Percentiles rank a stretch among this genome's conserved stretches.
Evolutionary conservation across 495 filamentous ascomycete species (phyloP).

Genomic region (Penicillium salamii): DNA sequence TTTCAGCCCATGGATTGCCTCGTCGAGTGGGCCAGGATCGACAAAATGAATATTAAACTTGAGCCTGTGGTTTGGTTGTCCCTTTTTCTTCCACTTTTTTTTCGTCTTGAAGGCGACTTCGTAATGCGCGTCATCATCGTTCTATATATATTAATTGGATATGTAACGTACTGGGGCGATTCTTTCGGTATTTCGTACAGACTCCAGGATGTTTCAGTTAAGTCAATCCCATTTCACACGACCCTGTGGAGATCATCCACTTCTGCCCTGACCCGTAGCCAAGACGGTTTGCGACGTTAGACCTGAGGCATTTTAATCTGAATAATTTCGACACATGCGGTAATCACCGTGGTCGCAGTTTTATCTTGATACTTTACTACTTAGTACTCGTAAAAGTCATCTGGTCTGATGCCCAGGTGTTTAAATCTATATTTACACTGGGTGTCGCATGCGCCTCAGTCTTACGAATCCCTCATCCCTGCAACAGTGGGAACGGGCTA

Average conservation of each 20-base stretch:
- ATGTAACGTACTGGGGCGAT: background rate
- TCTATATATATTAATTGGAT: slow-evolving; percentile 19
- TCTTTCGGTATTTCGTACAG: no score
- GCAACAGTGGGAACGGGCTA: background rate
- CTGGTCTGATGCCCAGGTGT: no score
- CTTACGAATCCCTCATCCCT: slow-evolving; percentile 1
- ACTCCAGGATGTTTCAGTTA: background rate
- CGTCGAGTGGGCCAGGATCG: slow-evolving; percentile 25
- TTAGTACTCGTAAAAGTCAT: no score
- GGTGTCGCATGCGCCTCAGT: background rate
- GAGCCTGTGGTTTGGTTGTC: background rate
- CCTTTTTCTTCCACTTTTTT: background rate
- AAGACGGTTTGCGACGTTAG: background rate
- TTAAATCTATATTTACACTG: no score
- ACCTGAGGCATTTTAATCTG: background rate
- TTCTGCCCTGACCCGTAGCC: background rate
- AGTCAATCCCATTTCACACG: no score
- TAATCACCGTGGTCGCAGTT: no score
- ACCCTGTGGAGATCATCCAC: slow-evolving; percentile 3
- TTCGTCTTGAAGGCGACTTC: slow-evolving; percentile 15
- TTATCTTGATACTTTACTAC: no score
- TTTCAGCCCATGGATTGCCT: slow-evolving; percentile 14
- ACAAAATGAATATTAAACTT: slow-evolving; percentile 15
- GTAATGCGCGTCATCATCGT: slow-evolving; percentile 16
- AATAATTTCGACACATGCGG: background rate